Base-by-base conservation (phyloP, 1,284 basidiomycete species). In the Blastosporella zonata region DNA sequence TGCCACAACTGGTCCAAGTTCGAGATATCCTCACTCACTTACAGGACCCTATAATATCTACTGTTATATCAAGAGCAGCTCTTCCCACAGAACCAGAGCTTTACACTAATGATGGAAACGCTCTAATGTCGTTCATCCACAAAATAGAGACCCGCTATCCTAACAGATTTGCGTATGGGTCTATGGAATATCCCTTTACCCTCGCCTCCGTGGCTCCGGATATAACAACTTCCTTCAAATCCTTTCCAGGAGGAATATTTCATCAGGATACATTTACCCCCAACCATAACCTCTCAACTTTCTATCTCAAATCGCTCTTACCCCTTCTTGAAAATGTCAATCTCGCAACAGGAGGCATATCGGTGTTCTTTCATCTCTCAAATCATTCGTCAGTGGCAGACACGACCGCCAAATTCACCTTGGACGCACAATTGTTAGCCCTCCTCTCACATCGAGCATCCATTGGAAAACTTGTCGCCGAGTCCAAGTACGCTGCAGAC, bases 381-480 rank as follows among this genome's bases (percentile, higher is more conserved):
- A 34, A 41, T 20, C 28, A 46, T 10, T 37, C 40, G 2, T 17
- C n/a, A 4, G 8, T 27, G 6, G 28, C 22, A 15, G 41, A 50
- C 22, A 41, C 15, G 9, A 44, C 38, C 9, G 43, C 46, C 12
- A 46, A 35, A 23, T 48, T 44, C 18, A 46, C 27, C 25, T 35
- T 51, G 7, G 53, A 51, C 15, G 49, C 49, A 9, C 43, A 43
- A 18, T 37, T 53, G 12, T 40, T 49, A 12, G 33, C 39, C 3
- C 37, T 47, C n/a, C 43, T 53, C 22, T 53, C 52, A 7, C 52
- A 53, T 13, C 44, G 52, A 2, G 44, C 47, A 15, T 45, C 33
- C 27, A 50, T 54, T 22, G 52, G 52, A 10, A 54, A 54, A 40
- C 20, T 54, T 6, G 41, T 54, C 12, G 47, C 52, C 3, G 48